A percentile compares a stretch with the other conserved stretches of the same genome.
phyloP scores from a whole-genome alignment of 2,329 filamentous ascomycete genomes.

The Alternaria arborescens region DNA sequence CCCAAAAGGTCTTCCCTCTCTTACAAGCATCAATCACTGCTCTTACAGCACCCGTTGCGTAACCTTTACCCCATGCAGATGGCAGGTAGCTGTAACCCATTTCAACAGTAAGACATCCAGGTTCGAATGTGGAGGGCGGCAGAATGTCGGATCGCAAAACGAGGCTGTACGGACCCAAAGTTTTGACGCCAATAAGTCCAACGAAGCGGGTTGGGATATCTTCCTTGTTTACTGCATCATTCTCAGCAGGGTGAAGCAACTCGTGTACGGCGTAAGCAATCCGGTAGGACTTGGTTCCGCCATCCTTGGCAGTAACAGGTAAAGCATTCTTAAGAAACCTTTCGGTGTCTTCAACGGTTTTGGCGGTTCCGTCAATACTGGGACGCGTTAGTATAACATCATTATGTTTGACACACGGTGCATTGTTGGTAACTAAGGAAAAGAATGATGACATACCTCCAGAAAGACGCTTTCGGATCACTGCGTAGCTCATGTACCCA shows the following conservation, averaged over 20 bases:
- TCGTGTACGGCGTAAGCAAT: conserved; percentile 41
- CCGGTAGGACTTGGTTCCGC: conserved; percentile 28
- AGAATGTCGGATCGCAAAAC: conserved; percentile 22
- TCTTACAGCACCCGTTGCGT: conserved; percentile 31
- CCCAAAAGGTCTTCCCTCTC: conserved; percentile 30
- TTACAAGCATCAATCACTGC: conserved; percentile 35
- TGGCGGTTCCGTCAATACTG: conserved; percentile 36
- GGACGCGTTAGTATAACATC: conserved; percentile 1
- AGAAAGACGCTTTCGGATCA: conserved; percentile 39
- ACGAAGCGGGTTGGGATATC: conserved; percentile 23
- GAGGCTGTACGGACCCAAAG: conserved; percentile 24
- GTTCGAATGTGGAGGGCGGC: conserved; percentile 10
- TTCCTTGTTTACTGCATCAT: neutral
- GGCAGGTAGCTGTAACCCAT: conserved; percentile 36
- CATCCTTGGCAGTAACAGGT: conserved; percentile 15
- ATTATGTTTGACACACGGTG: neutral
- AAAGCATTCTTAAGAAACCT: conserved; percentile 25
- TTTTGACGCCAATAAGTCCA: conserved; percentile 34
- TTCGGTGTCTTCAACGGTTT: conserved; percentile 41
- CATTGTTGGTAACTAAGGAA: neutral
- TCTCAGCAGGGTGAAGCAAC: conserved; percentile 14
- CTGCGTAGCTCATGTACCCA: conserved; percentile 47
- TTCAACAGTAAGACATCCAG: conserved; percentile 32
- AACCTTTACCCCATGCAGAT: conserved; percentile 32
- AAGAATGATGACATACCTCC: conserved; percentile 37